phyloP scores from a whole-genome alignment of 192 early-diverging fungal species.

The Bifiguratus adelaidae region DNA sequence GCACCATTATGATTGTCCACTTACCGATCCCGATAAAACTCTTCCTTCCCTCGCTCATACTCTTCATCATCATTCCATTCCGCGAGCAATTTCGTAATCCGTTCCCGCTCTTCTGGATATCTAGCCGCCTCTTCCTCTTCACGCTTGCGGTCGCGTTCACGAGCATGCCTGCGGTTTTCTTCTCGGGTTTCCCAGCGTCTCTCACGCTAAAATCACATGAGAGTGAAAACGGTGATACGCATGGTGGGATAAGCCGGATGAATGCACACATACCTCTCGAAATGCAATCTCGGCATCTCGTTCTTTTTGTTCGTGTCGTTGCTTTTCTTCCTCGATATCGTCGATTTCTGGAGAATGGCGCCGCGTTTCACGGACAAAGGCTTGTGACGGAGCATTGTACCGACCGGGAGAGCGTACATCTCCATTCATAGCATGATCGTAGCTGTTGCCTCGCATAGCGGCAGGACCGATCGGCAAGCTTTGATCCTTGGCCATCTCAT shows the following conservation, averaged over 20 bases:
- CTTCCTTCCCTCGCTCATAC: slow-evolving; percentile 39
- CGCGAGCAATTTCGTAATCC: slow-evolving; percentile 31
- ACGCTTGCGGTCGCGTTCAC: slow-evolving; percentile 33
- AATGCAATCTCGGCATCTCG: slow-evolving; percentile 33
- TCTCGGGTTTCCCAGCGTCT: slow-evolving; percentile 55
- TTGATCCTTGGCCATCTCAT: no score
- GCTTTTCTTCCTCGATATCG: slow-evolving; percentile 20
- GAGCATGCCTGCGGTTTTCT: slow-evolving; percentile 19
- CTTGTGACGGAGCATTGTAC: slow-evolving; percentile 11
- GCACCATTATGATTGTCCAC: no score
- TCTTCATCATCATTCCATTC: slow-evolving; percentile 72
- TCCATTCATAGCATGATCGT: no score
- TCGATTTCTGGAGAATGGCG: slow-evolving; percentile 14
- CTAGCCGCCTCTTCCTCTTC: slow-evolving; percentile 28
- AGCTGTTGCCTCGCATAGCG: no score
- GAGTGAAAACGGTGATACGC: background rate
- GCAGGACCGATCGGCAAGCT: no score
- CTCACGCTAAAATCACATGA: slow-evolving; percentile 35
- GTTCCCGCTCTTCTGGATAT: slow-evolving; percentile 19
- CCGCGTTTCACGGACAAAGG: slow-evolving; percentile 28
- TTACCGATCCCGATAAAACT: slow-evolving; percentile 75
- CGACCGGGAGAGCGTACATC: no score
- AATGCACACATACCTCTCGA: slow-evolving; percentile 13
- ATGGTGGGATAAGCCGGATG: background rate
- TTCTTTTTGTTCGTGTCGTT: slow-evolving; percentile 27